Base-by-base conservation (phyloP, 805 yeast genomes). In the Metschnikowia chrysomelidarum region DNA sequence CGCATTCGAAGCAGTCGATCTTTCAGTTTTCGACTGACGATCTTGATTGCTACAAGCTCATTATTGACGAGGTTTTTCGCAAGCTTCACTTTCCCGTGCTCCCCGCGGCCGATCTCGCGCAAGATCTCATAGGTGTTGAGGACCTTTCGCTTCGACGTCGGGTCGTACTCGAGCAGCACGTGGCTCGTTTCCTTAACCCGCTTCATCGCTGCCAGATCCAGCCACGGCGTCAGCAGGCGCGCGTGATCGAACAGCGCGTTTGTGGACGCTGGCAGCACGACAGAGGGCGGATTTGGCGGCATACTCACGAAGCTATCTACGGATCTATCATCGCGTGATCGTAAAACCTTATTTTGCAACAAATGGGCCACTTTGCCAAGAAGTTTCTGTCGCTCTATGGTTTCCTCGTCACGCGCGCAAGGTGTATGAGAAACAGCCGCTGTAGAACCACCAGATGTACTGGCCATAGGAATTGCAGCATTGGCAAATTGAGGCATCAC, bases 71-170 rank as follows among this genome's bases (percentile, higher is more conserved):
- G 60, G 55, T 89, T 91, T 41, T 75, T 75, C 0, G 95, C 98
- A 13, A 93, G 70, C 57, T 93, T 93, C 27, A 93, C 98, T 58
- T 87, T 91, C n/a, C 98, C 98, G 61, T 91, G 98, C 58, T 89
- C 96, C n/a, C 98, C 98, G 22, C 85, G 72, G 8, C 98, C 98
- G 19, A 93, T 69, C 62, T 89, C 97, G 17, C 75, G 71, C 19
- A 88, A 62, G 23, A 93, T 85, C 59, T 93, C 98, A 56, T 89
- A 93, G 0, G 94, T 80, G 61, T 93, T 93, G 43, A 93, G 69
- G 22, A 82, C 78, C 55, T 89, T 85, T 32, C 93, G 76, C 43
- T 82, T 80, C 1, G 82, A 78, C 4, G 83, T 74, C 0, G 98
- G 97, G 58, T 93, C 96, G 61, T 87, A 88, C 49, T 89, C 95